Base-by-base conservation (phyloP, 176 grass and related monocot genomes). In the Raddia guianensis region DNA sequence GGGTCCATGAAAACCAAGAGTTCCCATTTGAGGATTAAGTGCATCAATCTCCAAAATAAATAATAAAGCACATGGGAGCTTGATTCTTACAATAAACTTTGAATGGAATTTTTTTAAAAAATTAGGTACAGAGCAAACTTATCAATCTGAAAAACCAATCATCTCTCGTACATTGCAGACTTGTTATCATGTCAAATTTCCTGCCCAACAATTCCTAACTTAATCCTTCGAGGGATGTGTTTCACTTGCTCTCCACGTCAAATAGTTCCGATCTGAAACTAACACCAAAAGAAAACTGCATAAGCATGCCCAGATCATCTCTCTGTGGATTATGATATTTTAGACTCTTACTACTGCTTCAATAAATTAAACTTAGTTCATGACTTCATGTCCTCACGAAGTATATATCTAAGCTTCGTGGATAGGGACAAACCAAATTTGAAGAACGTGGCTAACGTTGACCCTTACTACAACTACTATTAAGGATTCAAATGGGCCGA, bases 161-260 rank as follows among this genome's bases (percentile, higher is more conserved):
- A 85, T 13, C 12, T 52, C 47, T 70, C 45, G 60, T 83, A 50
- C 16, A 68, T 61, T 49, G 11, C 66, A 49, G 40, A 66, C 13
- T 72, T 13, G 6, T 42, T 58, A 76, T 81, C 5, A 18, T 73
- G 63, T 72, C 58, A 77, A 27, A 62, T 68, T 20, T 73, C 34
- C 60, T 45, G 73, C 16, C 9, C 5, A 7, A 49, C 43, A 68
- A 51, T 43, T 58, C 49, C 21, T 67, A 37, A 16, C 19, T 33
- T 49, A 10, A 78, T 18, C 59, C 66, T 52, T 20, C 3, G n/a
- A 78, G 3, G 32, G 8, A 61, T 59, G 27, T 16, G 33, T 33
- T 59, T 91, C 81, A 91, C 74, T 91, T 90, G 74, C 85, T 87
- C 80, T 91, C 89, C 15, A 60, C 60, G 13, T 91, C 89, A 67